phyloP scores from a whole-genome alignment of 2,329 filamentous ascomycete species.

The Thelonectria olida region DNA sequence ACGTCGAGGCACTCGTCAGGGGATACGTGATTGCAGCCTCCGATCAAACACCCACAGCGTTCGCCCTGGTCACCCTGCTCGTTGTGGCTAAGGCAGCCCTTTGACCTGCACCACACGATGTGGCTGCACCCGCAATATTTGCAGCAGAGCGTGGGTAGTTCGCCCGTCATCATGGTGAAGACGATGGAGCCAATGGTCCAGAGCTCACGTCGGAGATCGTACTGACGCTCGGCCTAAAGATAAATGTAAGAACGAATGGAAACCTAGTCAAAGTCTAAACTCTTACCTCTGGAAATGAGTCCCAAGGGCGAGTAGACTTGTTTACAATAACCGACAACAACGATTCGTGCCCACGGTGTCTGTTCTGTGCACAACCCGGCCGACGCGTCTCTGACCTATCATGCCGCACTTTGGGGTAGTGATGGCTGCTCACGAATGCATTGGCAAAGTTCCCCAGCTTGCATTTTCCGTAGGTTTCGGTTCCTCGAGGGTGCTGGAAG shows the following conservation, averaged over 20 bases:
- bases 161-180: slow-evolving; percentile 54
- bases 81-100: slow-evolving; percentile 39
- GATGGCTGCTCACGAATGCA: slow-evolving; percentile 52
- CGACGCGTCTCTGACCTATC: not conserved
- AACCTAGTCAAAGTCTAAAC: not conserved
- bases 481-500: slow-evolving; percentile 57
- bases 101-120: slow-evolving; percentile 41
- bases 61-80: not conserved
- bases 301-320: not conserved
- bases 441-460: slow-evolving; percentile 61
- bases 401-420: not conserved
- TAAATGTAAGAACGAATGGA: not conserved
- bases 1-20: slow-evolving; percentile 19
- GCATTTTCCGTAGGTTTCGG: slow-evolving; percentile 62
- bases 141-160: slow-evolving; percentile 25
- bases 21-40: slow-evolving; percentile 36
- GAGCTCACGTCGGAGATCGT: slow-evolving; percentile 50
- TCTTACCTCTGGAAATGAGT: slow-evolving; percentile 21
- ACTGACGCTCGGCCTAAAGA: slow-evolving; percentile 42
- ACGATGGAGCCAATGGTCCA: slow-evolving; percentile 49
- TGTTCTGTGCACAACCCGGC: slow-evolving; percentile 16
- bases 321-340: not conserved
- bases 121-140: slow-evolving; percentile 36
- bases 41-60: slow-evolving; percentile 32
- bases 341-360: slow-evolving; percentile 23